Base-by-base conservation (phyloP, 352 stramenopile genomes). In the Globisporangium barbulae region DNA sequence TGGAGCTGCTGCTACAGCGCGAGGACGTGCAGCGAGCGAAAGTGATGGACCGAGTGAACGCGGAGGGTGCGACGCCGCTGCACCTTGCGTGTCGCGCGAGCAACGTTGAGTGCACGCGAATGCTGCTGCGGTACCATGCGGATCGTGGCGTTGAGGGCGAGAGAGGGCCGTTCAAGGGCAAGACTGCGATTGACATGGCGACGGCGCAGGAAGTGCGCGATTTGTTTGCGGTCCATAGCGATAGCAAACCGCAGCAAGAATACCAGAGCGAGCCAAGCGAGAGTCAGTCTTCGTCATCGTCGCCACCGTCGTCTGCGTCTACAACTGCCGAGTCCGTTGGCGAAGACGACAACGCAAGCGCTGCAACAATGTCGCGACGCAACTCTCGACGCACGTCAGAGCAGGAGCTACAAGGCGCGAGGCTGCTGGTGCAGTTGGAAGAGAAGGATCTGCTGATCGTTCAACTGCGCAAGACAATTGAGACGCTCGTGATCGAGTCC, bases 361-460 rank as follows among this genome's bases (percentile, higher is more conserved):
- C 13, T n/a, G 21, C 30, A 5, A 47, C 41, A n/a, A 47, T 15
- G 8, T 42, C 19, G n/a, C 53, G 49, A 39, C 63, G 30, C 52
- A 48, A 15, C 41, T 56, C 7, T 22, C 60, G 50, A 33, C 63
- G 47, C 35, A 2, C 44, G n/a, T 59, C 54, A 8, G 54, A 59
- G 7, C 44, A 37, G 5, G 65, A 76, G 56, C 35, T 54, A 8
- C 67, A 76, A 39, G 72, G 69, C 53, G 49, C 63, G 5, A 79
- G 71, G 25, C 50, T 88, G n/a, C 15, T 72, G 61, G 61, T 89
- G 63, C 78, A 93, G 49, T 65, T 96, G 6, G 87, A 96, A 69
- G 87, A 96, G 61, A 94, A 94, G 52, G 80, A 96, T 65, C 41
- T 92, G 56, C 64, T 96, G 6, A 86, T 94, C 22, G 77, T 74